Evolutionary conservation across 2,329 filamentous ascomycete species (phyloP).

Genomic region (Colletotrichum melonis): DNA sequence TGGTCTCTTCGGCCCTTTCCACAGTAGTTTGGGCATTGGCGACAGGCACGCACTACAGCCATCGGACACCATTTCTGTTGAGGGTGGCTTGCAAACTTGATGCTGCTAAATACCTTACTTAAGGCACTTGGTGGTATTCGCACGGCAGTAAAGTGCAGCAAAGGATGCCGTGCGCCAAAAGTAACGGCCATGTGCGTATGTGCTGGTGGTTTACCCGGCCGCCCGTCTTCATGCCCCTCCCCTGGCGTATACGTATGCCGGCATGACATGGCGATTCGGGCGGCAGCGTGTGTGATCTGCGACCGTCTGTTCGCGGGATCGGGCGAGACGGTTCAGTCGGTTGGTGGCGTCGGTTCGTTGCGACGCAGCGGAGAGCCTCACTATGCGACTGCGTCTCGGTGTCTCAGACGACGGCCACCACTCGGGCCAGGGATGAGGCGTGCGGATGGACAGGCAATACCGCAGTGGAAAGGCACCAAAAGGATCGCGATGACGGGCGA

Average conservation of each 20-base stretch:
- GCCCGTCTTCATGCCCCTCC: neutral
- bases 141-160: neutral
- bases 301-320: slow-evolving; percentile 21
- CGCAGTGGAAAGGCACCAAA: neutral
- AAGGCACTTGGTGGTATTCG: neutral
- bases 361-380: slow-evolving; percentile 21
- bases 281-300: neutral
- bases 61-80: slow-evolving; percentile 16
- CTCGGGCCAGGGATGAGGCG: slow-evolving; percentile 6
- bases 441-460: slow-evolving; percentile 7
- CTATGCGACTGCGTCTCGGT: neutral
- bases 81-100: slow-evolving; percentile 16
- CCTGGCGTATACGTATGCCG: neutral
- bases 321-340: slow-evolving; percentile 13
- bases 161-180: neutral
- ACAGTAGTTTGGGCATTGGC: neutral
- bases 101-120: neutral
- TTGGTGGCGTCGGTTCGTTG: slow-evolving; percentile 17
- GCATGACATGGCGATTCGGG: neutral
- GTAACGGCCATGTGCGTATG: slow-evolving; percentile 24
- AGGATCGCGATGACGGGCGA: slow-evolving; percentile 29
- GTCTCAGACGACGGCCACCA: neutral
- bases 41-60: neutral
- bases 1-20: slow-evolving; percentile 9
- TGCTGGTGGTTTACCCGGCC: neutral